phyloP scores from a whole-genome alignment of 1,284 basidiomycete species.

The Xanthoconium separans region DNA sequence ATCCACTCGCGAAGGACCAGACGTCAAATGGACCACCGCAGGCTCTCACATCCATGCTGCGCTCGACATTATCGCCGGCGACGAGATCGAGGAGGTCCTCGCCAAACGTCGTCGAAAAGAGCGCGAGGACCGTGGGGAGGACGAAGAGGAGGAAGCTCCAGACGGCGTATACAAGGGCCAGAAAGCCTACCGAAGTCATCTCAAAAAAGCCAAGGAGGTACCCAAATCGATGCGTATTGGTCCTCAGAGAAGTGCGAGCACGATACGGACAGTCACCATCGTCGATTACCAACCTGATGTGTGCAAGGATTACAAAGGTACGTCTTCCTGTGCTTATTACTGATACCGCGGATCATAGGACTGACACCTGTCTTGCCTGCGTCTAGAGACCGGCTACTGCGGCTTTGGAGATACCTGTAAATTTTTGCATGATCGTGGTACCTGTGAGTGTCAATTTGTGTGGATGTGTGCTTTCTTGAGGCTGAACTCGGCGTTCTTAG shows the following conservation, averaged over 20 bases:
- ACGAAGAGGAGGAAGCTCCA: constrained; percentile 63
- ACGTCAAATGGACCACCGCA: constrained; percentile 75
- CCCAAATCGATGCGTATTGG: constrained; percentile 90
- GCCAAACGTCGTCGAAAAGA: constrained; percentile 60
- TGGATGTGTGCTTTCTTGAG: constrained; percentile 3
- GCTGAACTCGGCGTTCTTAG: constrained; percentile 46
- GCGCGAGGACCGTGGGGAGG: constrained; percentile 50
- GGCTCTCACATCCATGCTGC: constrained; percentile 69
- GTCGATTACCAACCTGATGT: constrained; percentile 99
- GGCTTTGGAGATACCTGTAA: constrained; percentile 99
- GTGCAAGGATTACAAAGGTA: constrained; percentile 99
- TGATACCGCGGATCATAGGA: constrained; percentile 16
- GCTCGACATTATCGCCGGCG: constrained; percentile 73
- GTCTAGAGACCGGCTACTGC: constrained; percentile 93
- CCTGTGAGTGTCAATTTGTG: constrained; percentile 53
- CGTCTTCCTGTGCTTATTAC: constrained; percentile 27
- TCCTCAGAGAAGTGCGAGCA: constrained; percentile 78
- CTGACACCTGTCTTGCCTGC: constrained; percentile 15
- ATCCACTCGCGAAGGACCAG: constrained; percentile 59
- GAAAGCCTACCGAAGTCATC: constrained; percentile 77
- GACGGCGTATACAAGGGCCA: constrained; percentile 91
- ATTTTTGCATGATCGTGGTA: constrained; percentile 87
- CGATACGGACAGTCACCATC: constrained; percentile 93
- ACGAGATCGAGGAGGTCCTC: constrained; percentile 74
- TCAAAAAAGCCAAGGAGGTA: constrained; percentile 78